phyloP scores from a whole-genome alignment of 2,329 filamentous ascomycete genomes.

The Blumeria hordei region DNA sequence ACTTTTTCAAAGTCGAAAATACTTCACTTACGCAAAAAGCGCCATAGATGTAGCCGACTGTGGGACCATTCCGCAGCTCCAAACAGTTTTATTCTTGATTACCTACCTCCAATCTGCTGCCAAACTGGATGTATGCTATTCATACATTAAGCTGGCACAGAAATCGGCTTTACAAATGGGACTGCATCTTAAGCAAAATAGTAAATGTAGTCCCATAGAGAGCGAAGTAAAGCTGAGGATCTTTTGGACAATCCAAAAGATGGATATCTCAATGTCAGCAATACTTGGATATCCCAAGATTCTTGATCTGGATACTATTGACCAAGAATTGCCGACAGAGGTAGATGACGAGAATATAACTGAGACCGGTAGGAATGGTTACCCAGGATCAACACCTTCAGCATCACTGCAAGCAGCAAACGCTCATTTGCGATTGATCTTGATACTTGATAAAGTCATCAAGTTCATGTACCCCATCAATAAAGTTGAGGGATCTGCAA shows the following conservation, averaged over 20 bases:
- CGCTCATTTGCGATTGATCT: too few species aligned
- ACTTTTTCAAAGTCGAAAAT: conserved; percentile 36
- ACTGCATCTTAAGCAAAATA: conserved; percentile 46
- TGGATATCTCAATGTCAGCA: conserved; percentile 24
- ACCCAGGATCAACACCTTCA: too few species aligned
- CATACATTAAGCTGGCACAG: conserved; percentile 55
- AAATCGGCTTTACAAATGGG: conserved; percentile 55
- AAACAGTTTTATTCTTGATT: conserved; percentile 57
- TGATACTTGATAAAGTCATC: too few species aligned
- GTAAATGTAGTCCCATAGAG: conserved; percentile 36
- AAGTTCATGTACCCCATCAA: too few species aligned
- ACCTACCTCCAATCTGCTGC: conserved; percentile 61
- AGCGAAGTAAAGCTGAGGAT: conserved; percentile 11
- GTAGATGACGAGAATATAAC: conserved; percentile 46
- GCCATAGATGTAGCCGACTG: too few species aligned
- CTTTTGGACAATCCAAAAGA: too few species aligned
- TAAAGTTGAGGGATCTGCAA: too few species aligned
- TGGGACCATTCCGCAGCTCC: conserved; percentile 12
- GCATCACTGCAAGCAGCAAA: too few species aligned
- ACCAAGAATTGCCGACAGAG: conserved; percentile 40
- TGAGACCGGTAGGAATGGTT: conserved; percentile 16
- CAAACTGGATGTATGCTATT: conserved; percentile 57
- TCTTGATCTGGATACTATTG: conserved; percentile 38
- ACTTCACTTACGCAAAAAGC: conserved; percentile 29
- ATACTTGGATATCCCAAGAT: conserved; percentile 41